Conservation (phyloP, 768 basidiomycete species). For the Pulveroboletus sp. region DNA sequence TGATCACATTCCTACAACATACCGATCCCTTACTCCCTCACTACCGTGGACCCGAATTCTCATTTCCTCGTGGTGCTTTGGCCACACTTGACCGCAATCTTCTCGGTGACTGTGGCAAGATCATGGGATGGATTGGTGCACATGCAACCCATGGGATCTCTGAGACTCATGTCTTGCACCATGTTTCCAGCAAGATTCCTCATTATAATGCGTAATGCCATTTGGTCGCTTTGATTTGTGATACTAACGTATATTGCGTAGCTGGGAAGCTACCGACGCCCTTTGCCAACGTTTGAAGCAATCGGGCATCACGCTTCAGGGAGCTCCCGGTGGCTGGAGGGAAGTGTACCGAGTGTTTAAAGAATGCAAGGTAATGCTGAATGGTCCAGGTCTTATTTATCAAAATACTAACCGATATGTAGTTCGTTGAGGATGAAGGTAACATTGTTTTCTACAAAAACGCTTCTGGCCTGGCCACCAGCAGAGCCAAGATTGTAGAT, state of each 20-base stretch:
- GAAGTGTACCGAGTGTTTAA: slow-evolving; percentile 75
- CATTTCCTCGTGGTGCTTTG: slow-evolving; percentile 90
- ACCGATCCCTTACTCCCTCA: slow-evolving; percentile 94
- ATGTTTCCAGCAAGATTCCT: slow-evolving; percentile 92
- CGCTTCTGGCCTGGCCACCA: slow-evolving; percentile 68
- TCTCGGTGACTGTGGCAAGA: slow-evolving; percentile 68
- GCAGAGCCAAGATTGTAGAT: slow-evolving; percentile 63
- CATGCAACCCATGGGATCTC: slow-evolving; percentile 88
- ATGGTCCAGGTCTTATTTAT: too few relatives aligned
- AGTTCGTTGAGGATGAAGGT: slow-evolving; percentile 94
- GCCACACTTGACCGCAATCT: slow-evolving; percentile 84
- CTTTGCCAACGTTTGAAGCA: slow-evolving; percentile 68
- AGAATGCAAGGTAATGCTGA: slow-evolving; percentile 73
- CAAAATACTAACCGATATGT: background rate
- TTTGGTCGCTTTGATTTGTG: background rate
- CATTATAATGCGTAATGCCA: slow-evolving; percentile 75
- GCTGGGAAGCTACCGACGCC: slow-evolving; percentile 88
- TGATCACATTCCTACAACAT: slow-evolving; percentile 98
- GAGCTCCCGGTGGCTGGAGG: slow-evolving; percentile 73
- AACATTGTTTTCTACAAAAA: slow-evolving; percentile 92
- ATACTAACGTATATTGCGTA: slow-evolving; percentile 20
- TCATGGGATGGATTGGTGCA: slow-evolving; percentile 85
- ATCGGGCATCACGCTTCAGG: slow-evolving; percentile 59
- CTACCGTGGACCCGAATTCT: slow-evolving; percentile 86
- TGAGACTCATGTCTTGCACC: slow-evolving; percentile 91